phyloP scores from a whole-genome alignment of 2,329 filamentous ascomycete species.

The Nemania bipapillata region DNA sequence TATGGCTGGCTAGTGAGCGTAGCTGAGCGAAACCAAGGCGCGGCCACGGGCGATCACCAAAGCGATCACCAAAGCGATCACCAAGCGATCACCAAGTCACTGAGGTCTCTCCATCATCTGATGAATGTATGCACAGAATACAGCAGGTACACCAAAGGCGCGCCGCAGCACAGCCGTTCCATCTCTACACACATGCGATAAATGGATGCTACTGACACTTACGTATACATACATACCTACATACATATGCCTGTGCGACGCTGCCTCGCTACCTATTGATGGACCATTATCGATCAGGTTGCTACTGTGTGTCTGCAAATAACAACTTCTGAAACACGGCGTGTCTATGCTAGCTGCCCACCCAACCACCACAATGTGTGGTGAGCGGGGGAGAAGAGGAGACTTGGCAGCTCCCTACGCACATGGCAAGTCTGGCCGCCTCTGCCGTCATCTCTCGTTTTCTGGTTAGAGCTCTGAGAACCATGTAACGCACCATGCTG shows the following conservation, averaged over 20 bases:
- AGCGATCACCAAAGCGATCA: too few relatives aligned
- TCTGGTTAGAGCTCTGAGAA: constrained; percentile 11
- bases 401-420: constrained; percentile 28
- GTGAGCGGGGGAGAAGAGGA: constrained; percentile 3
- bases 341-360: constrained; percentile 14
- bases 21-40: constrained; percentile 35
- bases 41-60: constrained; percentile 24
- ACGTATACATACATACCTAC: too few relatives aligned
- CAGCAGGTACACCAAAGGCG: constrained; percentile 16
- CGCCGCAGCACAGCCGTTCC: constrained; percentile 14
- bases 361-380: constrained; percentile 10
- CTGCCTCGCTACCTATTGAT: background rate
- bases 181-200: too few relatives aligned
- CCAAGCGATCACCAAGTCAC: constrained; percentile 22
- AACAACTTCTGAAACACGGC: constrained; percentile 34
- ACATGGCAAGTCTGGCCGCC: constrained; percentile 28
- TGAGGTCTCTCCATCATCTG: constrained; percentile 23
- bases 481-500: constrained; percentile 30
- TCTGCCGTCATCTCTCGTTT: constrained; percentile 32
- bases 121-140: constrained; percentile 12
- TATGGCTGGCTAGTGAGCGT: constrained; percentile 17
- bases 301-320: constrained; percentile 29
- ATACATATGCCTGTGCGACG: background rate
- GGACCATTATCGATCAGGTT: constrained; percentile 15
- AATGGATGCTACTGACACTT: too few relatives aligned